Evolutionary conservation across 1,139 yeast genomes (phyloP), one percentile per base, ranked within the genome.

Genomic region (Nakaseomyces bracarensis): DNA sequence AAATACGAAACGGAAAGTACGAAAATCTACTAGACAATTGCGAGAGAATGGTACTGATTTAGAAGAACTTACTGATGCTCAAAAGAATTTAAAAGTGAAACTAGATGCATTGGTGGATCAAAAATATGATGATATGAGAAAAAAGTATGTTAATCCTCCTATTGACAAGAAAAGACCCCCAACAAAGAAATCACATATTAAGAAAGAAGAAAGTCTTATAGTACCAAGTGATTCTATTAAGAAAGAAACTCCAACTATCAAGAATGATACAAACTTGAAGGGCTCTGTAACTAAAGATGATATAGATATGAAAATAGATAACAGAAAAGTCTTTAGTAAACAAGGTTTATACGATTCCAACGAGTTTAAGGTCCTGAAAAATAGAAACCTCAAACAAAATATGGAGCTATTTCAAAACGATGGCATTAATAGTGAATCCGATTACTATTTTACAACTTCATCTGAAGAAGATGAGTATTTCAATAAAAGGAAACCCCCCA

Each of bases 381-480:
- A 22, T 22, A 22, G 25, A 6, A 6, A 31, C 30, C 18, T 4
- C 6, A 14, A 13, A 4, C 10, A 27, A 14, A 27, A 27, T 27
- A 6, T 10, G 10, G 25, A 22, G n/a, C n/a, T n/a, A n/a, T n/a
- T n/a, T n/a, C n/a, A 22, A 10, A 6, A 22, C 9, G 18, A 7
- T 14, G 16, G 14, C 4, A 30, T 19, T 2, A 18, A 30, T 10
- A 36, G 38, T 13, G 30, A 36, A 13, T 25, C 29, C n/a, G 50
- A 51, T 38, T 52, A 45, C 40, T 59, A 55, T 42, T 58, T 54
- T 31, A 57, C 61, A 13, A 51, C 60, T 4, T 57, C 62, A 3
- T 57, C 62, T 1, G 61, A 57, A 23, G 64, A 59, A 16, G 62
- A 60, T 25, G 49, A 43, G 7, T 18, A 13, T 18, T 46, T 42